phyloP scores from a whole-genome alignment of 805 yeast genomes.

The Candida rishiriensis region DNA sequence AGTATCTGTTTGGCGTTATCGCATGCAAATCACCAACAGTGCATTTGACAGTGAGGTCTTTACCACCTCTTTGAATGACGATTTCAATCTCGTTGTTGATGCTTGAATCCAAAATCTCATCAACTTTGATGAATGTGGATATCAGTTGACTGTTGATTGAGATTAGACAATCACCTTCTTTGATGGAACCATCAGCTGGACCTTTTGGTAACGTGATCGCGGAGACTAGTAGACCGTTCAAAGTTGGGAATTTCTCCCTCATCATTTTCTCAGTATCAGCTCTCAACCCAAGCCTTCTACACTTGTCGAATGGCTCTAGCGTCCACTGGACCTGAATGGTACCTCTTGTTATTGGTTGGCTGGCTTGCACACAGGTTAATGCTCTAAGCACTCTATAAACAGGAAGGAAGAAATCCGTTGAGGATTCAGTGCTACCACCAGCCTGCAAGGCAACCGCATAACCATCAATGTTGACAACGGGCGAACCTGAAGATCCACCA shows the following conservation, averaged over 20 bases:
- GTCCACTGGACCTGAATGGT: slow-evolving; percentile 90
- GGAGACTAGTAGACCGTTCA: slow-evolving; percentile 80
- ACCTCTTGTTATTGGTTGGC: slow-evolving; percentile 69
- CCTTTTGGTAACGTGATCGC: slow-evolving; percentile 80
- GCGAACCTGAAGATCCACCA: slow-evolving; percentile 95
- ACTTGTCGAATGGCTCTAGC: slow-evolving; percentile 83
- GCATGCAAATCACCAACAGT: slow-evolving; percentile 71
- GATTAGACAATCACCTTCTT: slow-evolving; percentile 83
- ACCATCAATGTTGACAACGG: slow-evolving; percentile 89
- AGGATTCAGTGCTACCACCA: slow-evolving; percentile 87
- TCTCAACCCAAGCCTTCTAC: slow-evolving; percentile 80
- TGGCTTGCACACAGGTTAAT: slow-evolving; percentile 61
- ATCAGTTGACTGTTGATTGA: slow-evolving; percentile 64
- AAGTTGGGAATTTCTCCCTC: slow-evolving; percentile 63
- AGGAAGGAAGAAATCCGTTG: slow-evolving; percentile 90
- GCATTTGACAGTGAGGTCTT: slow-evolving; percentile 44
- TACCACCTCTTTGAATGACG: slow-evolving; percentile 71
- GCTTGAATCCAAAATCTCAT: slow-evolving; percentile 69
- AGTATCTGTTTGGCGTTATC: slow-evolving; percentile 77
- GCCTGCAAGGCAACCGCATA: slow-evolving; percentile 89
- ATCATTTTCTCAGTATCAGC: slow-evolving; percentile 67
- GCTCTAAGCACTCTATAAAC: slow-evolving; percentile 81
- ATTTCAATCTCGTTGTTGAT: slow-evolving; percentile 58
- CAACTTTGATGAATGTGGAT: slow-evolving; percentile 73
- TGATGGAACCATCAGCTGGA: slow-evolving; percentile 67